Base-by-base conservation (phyloP, 2,329 filamentous ascomycete genomes). In the Penicillium sp. region DNA sequence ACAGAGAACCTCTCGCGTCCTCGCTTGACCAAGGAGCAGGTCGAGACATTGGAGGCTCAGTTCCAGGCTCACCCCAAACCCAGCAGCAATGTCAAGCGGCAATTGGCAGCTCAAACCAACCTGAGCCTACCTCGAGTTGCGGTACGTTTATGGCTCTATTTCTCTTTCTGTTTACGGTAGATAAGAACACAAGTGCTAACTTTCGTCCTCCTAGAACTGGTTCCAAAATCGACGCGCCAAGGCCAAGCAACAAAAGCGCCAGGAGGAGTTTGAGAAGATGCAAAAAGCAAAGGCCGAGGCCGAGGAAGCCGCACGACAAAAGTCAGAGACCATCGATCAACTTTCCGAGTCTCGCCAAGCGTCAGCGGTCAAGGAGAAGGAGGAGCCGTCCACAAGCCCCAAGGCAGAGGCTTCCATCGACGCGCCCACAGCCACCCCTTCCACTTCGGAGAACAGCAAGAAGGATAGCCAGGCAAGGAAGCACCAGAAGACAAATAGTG, bases 151-250 rank as follows among this genome's bases (percentile, higher is more conserved):
- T 54, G n/a, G 14, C 8, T 7, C 16, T 10, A 28, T 19, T 30
- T 2, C 30, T 33, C 6, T 43, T 10, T 1, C 22, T 14, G 25
- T 4, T 16, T 26, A 30, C 25, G 26, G 7, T 38, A 11, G 6
- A 42, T 5, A 40, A 22, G 8, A 16, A 30, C 25, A n/a, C 11
- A 10, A 30, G 19, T 40, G 54, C 45, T 62, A 59, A 51, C 16
- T 14, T n/a, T 6, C 46, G 37, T 52, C 69, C 49, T 63, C 45
- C 59, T 61, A 83, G 81, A 83, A 83, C 63, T 83, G 81, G 81
- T 83, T 82, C 67, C 81, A 83, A 65, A 83, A 83, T 65, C 77
- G 81, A 61, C 78, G 81, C 51, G 81, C 81, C 58, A 83, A 83
- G 66, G 81, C 81, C 53, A 83, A 82, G 67, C 80, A 83, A 65